Evolutionary conservation across 2,329 filamentous ascomycete genomes (phyloP), one percentile per base, ranked within the genome.

Genomic region (Byssothecium circinans): DNA sequence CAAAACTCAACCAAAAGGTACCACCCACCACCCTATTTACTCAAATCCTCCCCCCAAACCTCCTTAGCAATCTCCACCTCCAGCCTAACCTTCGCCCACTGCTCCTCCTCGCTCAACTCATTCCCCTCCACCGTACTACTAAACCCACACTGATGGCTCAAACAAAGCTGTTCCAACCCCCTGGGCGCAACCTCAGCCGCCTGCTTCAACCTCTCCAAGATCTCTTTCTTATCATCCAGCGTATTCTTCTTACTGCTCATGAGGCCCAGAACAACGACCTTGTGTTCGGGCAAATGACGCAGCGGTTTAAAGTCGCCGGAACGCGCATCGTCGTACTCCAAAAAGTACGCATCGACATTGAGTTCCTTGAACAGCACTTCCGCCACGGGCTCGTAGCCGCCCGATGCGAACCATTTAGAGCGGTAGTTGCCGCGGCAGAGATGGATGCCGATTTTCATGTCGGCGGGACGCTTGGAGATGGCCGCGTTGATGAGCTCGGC

Each of bases 71-170:
- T 81, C 58, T 81, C 78, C 1, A 80, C 76, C 67, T 80, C 74
- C 17, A 81, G 64, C 45, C 74, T 67, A 7, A 82, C 68, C 74
- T 83, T 83, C 2, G 75, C 78, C 80, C 79, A 82, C 64, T 82
- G 79, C 71, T 82, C 74, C 49, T 81, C 78, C 63, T 81, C 76
- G 10, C 67, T 76, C 54, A 83, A 67, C 50, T 81, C 75, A 51
- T 82, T 81, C 30, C 80, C 80, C 67, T 83, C 80, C 46, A 75
- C 74, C 5, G 79, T 82, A n/a, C 74, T 77, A 57, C 74, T 77
- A 60, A 82, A 82, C 3, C 80, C 80, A 57, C 80, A 83, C 69
- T 83, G 80, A 58, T 82, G 80, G 54, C 76, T 79, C 50, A 82
- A 59, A 61, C 78, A 80, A 49, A 82, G 67, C 73, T 82, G 79